phyloP scores from a whole-genome alignment of 1,284 basidiomycete species.

The Amylostereum areolatum region DNA sequence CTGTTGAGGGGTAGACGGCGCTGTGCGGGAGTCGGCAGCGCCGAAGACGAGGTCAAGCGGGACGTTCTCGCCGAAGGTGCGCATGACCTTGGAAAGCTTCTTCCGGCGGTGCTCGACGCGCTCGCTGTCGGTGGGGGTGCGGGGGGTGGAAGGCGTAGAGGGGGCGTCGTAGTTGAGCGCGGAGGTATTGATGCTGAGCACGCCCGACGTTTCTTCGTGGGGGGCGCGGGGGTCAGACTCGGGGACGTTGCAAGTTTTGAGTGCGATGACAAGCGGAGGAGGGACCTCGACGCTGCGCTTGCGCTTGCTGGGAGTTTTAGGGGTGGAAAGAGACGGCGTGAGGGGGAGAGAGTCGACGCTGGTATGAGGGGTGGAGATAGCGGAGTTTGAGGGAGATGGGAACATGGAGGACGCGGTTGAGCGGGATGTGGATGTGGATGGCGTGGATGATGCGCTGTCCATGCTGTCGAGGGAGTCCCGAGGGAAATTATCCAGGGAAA shows the following conservation, averaged over 20 bases:
- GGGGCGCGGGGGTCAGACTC: slow-evolving; percentile 15
- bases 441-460: slow-evolving; percentile 10
- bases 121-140: slow-evolving; percentile 10
- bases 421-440: slow-evolving; percentile 17
- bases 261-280: slow-evolving; percentile 23
- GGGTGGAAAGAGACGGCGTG: slow-evolving; percentile 11
- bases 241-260: slow-evolving; percentile 21
- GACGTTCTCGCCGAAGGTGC: slow-evolving; percentile 49
- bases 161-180: slow-evolving; percentile 8
- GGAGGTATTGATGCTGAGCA: slow-evolving; percentile 9
- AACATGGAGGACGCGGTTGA: slow-evolving; percentile 11
- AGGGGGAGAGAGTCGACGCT: slow-evolving; percentile 15
- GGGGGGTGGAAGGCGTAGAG: slow-evolving; percentile 16
- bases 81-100: slow-evolving; percentile 43
- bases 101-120: slow-evolving; percentile 22
- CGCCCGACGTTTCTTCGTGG: no score
- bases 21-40: no score
- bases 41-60: slow-evolving; percentile 45
- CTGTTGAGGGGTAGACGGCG: no score
- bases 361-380: slow-evolving; percentile 19
- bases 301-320: slow-evolving; percentile 11
- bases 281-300: slow-evolving; percentile 15
- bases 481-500: not conserved
- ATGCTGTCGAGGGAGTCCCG: not conserved
- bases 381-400: not conserved